Evolutionary conservation across 2,329 filamentous ascomycete genomes (phyloP).

Genomic region (Aureobasidium namibiae): DNA sequence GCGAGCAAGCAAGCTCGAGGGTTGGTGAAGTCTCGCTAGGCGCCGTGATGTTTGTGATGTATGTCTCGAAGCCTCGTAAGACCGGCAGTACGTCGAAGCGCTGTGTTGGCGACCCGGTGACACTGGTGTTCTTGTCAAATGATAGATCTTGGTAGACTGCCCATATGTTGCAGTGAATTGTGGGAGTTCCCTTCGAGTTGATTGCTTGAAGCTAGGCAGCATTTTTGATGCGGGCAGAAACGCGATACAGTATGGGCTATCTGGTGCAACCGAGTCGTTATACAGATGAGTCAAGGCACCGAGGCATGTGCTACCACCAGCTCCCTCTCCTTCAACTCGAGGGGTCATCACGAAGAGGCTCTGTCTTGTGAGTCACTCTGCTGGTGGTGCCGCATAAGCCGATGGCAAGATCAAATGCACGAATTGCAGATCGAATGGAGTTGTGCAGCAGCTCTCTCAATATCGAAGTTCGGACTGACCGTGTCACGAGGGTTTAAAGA

Average conservation of each 20-base stretch:
- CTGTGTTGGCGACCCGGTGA: background rate
- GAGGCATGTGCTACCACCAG: background rate
- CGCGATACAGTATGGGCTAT: too few relatives aligned
- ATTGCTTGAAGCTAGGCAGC: too few relatives aligned
- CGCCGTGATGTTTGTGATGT: conserved; percentile 1
- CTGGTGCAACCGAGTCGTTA: too few relatives aligned
- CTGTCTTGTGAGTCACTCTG: background rate
- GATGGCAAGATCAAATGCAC: background rate
- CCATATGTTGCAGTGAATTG: background rate
- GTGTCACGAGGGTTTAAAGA: background rate
- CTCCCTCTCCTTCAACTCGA: background rate
- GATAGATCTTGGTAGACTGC: background rate
- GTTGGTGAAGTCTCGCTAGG: background rate
- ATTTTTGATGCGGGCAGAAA: too few relatives aligned
- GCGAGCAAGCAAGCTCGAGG: background rate
- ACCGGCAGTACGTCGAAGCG: background rate
- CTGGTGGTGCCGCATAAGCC: background rate
- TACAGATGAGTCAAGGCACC: background rate
- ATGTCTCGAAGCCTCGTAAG: background rate
- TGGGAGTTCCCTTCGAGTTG: too few relatives aligned
- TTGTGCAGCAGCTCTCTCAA: background rate
- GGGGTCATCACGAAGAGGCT: background rate
- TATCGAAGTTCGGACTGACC: background rate
- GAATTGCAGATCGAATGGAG: background rate
- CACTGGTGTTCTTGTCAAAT: background rate